These are phyloP conservation scores for Apiotrichum gracile DNA, from an alignment of 1,284 basidiomycete species.

Conservation along the genomic window DNA sequence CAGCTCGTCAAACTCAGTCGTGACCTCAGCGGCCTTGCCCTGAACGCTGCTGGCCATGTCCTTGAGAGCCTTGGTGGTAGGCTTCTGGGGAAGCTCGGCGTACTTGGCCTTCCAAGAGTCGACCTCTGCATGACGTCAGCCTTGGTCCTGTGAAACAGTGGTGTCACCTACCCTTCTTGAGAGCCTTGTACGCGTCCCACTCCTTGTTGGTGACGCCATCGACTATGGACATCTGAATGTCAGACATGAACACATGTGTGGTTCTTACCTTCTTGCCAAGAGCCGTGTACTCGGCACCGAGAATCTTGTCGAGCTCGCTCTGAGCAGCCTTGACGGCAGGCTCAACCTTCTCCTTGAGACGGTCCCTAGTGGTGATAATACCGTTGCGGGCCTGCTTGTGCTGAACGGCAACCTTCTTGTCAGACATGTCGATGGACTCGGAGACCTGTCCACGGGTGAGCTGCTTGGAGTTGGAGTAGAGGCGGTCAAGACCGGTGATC, in stretches of 20 bases:
- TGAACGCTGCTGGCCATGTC: slow-evolving; percentile 17
- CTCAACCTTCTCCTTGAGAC: slow-evolving; percentile 17
- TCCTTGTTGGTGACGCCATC: slow-evolving; percentile 28
- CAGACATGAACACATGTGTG: not conserved
- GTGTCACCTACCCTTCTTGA: slow-evolving; percentile 29
- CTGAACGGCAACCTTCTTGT: slow-evolving; percentile 20
- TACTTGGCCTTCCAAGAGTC: slow-evolving; percentile 32
- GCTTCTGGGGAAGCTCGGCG: slow-evolving; percentile 20
- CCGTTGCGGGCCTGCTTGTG: slow-evolving; percentile 19
- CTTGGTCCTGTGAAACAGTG: no score
- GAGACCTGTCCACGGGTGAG: slow-evolving; percentile 34
- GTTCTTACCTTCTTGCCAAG: slow-evolving; percentile 30
- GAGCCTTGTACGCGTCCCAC: slow-evolving; percentile 31
- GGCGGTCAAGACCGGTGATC: slow-evolving; percentile 38
- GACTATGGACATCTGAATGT: not conserved
- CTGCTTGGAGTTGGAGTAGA: slow-evolving; percentile 33
- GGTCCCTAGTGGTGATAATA: slow-evolving; percentile 18
- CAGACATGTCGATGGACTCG: slow-evolving; percentile 26
- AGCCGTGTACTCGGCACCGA: slow-evolving; percentile 29
- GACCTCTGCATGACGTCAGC: slow-evolving; percentile 14
- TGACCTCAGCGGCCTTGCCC: slow-evolving; percentile 15
- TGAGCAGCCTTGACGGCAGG: slow-evolving; percentile 20
- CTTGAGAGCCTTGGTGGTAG: slow-evolving; percentile 20
- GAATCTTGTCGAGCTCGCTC: slow-evolving; percentile 22
- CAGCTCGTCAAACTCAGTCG: slow-evolving; percentile 33